A percentile compares a stretch with the other conserved stretches of the same genome.
Evolutionary conservation across 2,329 filamentous ascomycete species (phyloP).

Genomic region (Ceratocystis smalleyi): DNA sequence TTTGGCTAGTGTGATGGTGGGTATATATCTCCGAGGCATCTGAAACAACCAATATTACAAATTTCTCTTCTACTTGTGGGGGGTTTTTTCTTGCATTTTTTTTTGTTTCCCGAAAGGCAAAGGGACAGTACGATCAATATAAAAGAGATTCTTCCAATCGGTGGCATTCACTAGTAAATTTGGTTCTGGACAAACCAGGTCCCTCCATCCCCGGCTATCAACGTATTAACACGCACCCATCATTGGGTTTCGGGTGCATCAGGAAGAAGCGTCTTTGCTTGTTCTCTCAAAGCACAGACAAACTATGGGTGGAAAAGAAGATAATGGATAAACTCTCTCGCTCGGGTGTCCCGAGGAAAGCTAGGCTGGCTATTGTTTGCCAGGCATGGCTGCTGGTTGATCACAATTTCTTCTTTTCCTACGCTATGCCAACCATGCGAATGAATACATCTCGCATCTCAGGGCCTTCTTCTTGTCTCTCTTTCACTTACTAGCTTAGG

Average conservation of each 20-base stretch:
- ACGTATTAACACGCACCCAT: neutral
- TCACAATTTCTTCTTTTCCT: neutral
- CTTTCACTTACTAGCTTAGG: no score
- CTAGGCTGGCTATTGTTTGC: neutral
- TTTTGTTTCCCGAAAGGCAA: neutral
- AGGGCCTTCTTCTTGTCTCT: no score
- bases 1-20: no score
- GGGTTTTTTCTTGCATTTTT: no score
- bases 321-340: no score
- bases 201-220: neutral
- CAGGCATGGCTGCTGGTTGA: no score
- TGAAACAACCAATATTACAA: neutral
- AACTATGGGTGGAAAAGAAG: neutral
- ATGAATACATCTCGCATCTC: no score
- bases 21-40: neutral
- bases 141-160: no score
- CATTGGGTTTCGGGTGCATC: neutral
- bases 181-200: neutral
- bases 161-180: neutral
- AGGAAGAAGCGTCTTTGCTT: neutral
- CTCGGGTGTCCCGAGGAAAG: neutral
- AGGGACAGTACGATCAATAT: neutral
- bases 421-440: no score
- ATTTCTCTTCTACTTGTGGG: neutral
- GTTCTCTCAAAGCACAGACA: neutral